Evolutionary conservation across 2,329 filamentous ascomycete species (phyloP), one percentile per base, ranked within the genome.

Genomic region (Chalaropsis thielavioides): DNA sequence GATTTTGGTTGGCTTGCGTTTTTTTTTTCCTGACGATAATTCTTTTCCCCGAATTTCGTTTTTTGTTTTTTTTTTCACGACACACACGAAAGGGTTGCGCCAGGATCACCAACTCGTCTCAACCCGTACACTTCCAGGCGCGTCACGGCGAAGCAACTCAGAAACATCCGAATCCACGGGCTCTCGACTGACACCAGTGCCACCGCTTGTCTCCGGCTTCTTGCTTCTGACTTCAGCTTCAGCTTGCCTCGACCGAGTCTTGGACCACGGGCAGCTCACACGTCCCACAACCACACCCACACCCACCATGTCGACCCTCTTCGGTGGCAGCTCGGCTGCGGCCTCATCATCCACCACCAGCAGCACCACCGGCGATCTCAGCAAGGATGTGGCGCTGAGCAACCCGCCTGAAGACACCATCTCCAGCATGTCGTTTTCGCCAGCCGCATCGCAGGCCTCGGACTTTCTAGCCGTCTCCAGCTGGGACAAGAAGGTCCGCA

Each of bases 401-500:
- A 83, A 86, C 69, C 88, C 89, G 15, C 94, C 94, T 24, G 86
- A 90, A 70, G 94, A 99, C 76, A 89, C 88, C 75, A 88, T 97
- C 72, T 92, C 92, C 43, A 90, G 91, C 73, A 81, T 99, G 67
- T 79, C 84, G 61, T 99, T 96, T 78, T 92, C 88, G 15, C 84
- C 87, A 72, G 80, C 72, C 72, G 79, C 73, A 71, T 75, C 71
- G 58, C 73, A 74, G 72, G 80, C 80, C 63, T 82, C 77, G 69
- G 90, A 97, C 71, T 88, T 95, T 73, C 81, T 99, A 19, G 91
- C 92, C 27, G 89, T 96, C 43, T 80, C 90, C 60, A 96, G 90
- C 71, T 99, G 94, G 94, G 94, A 99, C 77, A 95, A 95, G 79
- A 95, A 96, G 75, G 90, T 97, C 68, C 88, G 92, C 72, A 92